Conservation (phyloP, 2,329 filamentous ascomycete species). For the Fusarium siculi region DNA sequence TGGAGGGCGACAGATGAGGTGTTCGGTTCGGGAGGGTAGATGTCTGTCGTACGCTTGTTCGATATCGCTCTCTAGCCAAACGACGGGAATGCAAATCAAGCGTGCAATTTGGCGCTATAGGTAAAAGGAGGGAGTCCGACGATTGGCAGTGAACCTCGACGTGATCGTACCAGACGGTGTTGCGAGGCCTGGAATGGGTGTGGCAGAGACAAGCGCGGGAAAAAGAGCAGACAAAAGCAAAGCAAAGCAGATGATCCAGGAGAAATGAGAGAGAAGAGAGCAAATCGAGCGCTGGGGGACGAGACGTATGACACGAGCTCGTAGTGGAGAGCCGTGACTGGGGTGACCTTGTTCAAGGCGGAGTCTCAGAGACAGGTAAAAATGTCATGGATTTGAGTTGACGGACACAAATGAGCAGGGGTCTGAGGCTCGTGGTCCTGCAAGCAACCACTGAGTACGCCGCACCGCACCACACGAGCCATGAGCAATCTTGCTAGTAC, state of each 20-base stretch:
- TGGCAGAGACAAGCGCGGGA: slow-evolving; percentile 38
- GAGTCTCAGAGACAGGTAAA: slow-evolving; percentile 37
- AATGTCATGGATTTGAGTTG: slow-evolving; percentile 20
- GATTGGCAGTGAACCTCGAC: slow-evolving; percentile 39
- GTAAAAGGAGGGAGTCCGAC: slow-evolving; percentile 35
- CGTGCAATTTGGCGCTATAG: slow-evolving; percentile 31
- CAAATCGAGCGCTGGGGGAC: slow-evolving; percentile 29
- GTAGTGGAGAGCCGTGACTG: slow-evolving; percentile 28
- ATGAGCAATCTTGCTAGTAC: slow-evolving; percentile 21
- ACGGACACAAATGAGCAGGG: slow-evolving; percentile 34
- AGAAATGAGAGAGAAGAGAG: slow-evolving; percentile 34
- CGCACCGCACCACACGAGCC: slow-evolving; percentile 20
- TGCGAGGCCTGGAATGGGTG: slow-evolving; percentile 47
- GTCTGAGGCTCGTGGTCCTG: slow-evolving; percentile 30
- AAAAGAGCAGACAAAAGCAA: slow-evolving; percentile 17
- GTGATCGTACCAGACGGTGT: slow-evolving; percentile 49
- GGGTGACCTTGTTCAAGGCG: slow-evolving; percentile 32
- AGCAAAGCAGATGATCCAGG: slow-evolving; percentile 29
- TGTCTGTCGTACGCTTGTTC: slow-evolving; percentile 25
- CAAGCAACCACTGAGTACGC: slow-evolving; percentile 29
- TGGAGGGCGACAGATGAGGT: slow-evolving; percentile 16
- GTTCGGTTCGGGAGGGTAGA: neutral
- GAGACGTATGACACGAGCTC: slow-evolving; percentile 29
- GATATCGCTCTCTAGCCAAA: slow-evolving; percentile 30
- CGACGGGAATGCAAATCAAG: slow-evolving; percentile 26